These are phyloP conservation scores for Moringa oleifera DNA, from an alignment of 345 rosid genomes.

Conservation along the genomic window DNA sequence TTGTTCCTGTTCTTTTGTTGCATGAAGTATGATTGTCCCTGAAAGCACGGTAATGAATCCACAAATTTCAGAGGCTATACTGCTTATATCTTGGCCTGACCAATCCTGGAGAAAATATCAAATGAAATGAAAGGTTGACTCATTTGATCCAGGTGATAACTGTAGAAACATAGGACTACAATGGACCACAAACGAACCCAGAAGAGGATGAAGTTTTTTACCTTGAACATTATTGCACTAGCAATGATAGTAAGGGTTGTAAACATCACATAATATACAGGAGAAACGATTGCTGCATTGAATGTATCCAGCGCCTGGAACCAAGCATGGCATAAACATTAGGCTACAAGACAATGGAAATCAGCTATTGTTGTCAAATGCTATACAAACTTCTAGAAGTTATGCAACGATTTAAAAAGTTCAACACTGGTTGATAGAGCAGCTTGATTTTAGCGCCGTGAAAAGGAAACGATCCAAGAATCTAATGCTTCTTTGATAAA, in stretches of 20 bases:
- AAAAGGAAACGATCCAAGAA: neutral
- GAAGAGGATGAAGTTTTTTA: slow-evolving; percentile 13
- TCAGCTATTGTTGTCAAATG: no score
- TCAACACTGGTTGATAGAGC: neutral
- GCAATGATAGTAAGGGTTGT: slow-evolving; percentile 83
- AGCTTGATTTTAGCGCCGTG: neutral
- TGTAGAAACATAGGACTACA: neutral
- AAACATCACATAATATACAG: slow-evolving; percentile 91
- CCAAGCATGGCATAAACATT: slow-evolving; percentile 1
- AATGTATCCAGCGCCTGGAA: slow-evolving; percentile 81
- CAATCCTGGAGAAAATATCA: slow-evolving; percentile 53
- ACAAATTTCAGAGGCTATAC: slow-evolving; percentile 84
- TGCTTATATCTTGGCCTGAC: slow-evolving; percentile 70
- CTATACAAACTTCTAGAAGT: no score
- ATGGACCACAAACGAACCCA: slow-evolving; percentile 6
- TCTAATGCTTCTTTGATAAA: neutral
- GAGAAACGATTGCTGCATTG: slow-evolving; percentile 82
- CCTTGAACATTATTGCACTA: slow-evolving; percentile 90
- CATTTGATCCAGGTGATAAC: neutral
- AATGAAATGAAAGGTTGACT: slow-evolving; percentile 7
- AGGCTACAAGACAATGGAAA: neutral
- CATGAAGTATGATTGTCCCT: slow-evolving; percentile 78
- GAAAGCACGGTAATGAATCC: slow-evolving; percentile 88
- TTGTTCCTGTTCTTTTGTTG: slow-evolving; percentile 73
- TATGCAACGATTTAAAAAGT: no score